phyloP scores from a whole-genome alignment of 2,329 filamentous ascomycete species.

The Cordyceps farinosa region DNA sequence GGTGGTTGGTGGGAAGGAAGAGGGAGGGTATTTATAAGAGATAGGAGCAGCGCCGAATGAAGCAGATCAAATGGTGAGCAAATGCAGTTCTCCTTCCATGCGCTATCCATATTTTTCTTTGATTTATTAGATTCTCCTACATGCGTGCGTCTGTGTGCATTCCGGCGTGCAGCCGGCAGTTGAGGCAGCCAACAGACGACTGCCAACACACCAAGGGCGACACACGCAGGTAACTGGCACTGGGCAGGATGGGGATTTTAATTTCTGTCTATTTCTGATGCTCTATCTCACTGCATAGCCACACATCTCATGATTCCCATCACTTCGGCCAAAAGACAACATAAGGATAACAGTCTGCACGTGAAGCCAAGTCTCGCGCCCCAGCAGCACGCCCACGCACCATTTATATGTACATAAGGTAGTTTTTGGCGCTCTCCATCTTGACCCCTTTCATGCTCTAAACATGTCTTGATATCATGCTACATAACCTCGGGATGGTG shows the following conservation, averaged over 20 bases:
- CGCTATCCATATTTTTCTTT: neutral
- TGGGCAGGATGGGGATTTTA: neutral
- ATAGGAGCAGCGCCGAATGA: neutral
- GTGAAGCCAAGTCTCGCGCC: neutral
- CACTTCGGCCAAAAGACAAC: neutral
- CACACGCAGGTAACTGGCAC: neutral
- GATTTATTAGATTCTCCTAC: neutral
- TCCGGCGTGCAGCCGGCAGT: neutral
- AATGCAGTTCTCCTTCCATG: no score
- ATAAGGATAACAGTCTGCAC: neutral
- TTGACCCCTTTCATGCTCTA: neutral
- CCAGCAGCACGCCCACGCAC: neutral
- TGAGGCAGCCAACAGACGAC: neutral
- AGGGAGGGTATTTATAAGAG: neutral
- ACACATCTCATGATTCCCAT: neutral
- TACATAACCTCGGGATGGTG: neutral
- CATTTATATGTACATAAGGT: constrained; percentile 9
- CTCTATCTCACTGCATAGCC: neutral
- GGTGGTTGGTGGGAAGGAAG: neutral
- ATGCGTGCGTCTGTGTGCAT: neutral
- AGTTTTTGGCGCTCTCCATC: neutral
- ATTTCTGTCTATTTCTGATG: neutral
- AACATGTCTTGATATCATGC: constrained; percentile 9
- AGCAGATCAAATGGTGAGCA: no score
- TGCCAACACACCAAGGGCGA: neutral